These are phyloP conservation scores for Funneliformis geosporum DNA, from an alignment of 192 early-diverging fungal species.

Conservation along the genomic window DNA sequence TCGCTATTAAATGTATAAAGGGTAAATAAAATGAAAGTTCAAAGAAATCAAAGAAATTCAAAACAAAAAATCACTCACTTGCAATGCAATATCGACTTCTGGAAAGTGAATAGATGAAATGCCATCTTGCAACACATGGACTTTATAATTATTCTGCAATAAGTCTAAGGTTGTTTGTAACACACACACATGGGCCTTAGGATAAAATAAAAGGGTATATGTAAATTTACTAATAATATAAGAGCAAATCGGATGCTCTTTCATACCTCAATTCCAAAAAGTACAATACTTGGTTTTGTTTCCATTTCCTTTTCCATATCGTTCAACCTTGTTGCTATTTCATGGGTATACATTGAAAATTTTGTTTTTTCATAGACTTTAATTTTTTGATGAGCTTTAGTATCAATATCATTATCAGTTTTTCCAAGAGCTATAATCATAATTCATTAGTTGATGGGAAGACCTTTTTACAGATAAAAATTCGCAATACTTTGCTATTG, in stretches of 20 bases:
- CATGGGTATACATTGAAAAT: slow-evolving; percentile 85
- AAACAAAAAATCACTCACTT: slow-evolving; percentile 47
- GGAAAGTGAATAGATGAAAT: slow-evolving; percentile 83
- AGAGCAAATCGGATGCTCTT: neutral
- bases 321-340: slow-evolving; percentile 48
- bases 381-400: slow-evolving; percentile 59
- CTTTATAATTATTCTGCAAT: slow-evolving; percentile 71
- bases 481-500: too few species aligned
- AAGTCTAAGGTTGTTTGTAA: slow-evolving; percentile 93
- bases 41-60: slow-evolving; percentile 45
- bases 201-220: neutral
- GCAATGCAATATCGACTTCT: slow-evolving; percentile 82
- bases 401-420: slow-evolving; percentile 78
- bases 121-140: slow-evolving; percentile 91
- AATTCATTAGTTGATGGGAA: too few species aligned
- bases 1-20: slow-evolving; percentile 43
- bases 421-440: slow-evolving; percentile 63
- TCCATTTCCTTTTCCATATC: slow-evolving; percentile 41
- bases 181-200: slow-evolving; percentile 89
- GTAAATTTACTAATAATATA: neutral
- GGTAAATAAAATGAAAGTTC: slow-evolving; percentile 48
- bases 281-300: slow-evolving; percentile 58
- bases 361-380: slow-evolving; percentile 63
- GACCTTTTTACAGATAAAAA: too few species aligned
- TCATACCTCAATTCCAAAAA: slow-evolving; percentile 87